Evolutionary conservation across 192 early-diverging fungal genomes (phyloP), one percentile per base, ranked within the genome.

Genomic region (Linnemannia hyalina): DNA sequence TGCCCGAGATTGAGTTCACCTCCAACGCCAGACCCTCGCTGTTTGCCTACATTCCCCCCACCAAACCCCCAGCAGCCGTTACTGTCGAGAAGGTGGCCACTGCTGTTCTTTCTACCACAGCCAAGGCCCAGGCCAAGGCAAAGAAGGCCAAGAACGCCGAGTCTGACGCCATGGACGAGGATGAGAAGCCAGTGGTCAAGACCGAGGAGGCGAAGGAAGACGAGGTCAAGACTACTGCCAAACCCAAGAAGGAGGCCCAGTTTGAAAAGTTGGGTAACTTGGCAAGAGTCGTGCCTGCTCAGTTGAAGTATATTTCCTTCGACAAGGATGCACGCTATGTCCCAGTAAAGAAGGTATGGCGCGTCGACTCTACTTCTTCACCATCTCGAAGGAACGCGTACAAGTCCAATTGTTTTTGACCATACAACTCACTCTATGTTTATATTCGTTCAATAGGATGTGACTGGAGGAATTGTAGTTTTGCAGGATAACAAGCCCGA

Each of bases 81-180:
- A 93, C 93, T 20, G 92, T 97, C 23, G 96, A 97, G 87, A 97
- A 97, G 90, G 95, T 99, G 1, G 96, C 97, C 2, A 98, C 97
- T 22, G 98, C 98, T 1, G 97, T 99, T 26, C 90, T 99, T 68
- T 98, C 97, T 38, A 99, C 98, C 8, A 99, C 99, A 18, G 97
- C 96, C 52, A 99, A 97, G 90, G 94, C 96, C 8, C 95, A 95
- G 83, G 96, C 97, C 16, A 89, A 95, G 41, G 95, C 95, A 13
- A 96, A 95, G 89, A 96, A 96, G 88, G 88, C 87, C 2, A 95
- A 96, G 85, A 94, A 40, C 8, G 79, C 76, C 10, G 84, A 86
- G 69, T 16, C 78, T 1, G 84, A 86, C 3, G 84, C 84, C 11
- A 86, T 86, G 84, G 84, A 95, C 52, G 93, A 91, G 73, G 96